Evolutionary conservation across 495 filamentous ascomycete genomes (phyloP).

Genomic region (Margaritispora aquatica): DNA sequence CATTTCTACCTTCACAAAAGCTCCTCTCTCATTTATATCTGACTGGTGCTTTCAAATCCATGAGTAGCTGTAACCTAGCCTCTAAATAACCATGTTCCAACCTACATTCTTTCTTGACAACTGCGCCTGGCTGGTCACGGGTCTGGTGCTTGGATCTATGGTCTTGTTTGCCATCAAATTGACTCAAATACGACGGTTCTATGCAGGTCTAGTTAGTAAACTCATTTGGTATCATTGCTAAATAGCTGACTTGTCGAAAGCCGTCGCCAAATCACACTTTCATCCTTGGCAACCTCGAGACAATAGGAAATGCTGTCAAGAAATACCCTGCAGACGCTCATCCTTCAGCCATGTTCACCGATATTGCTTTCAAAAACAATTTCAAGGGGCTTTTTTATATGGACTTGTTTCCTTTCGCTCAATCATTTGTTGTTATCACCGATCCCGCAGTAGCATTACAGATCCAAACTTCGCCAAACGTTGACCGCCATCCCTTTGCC

Average conservation of each 20-base stretch:
- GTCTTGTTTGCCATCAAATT: background rate
- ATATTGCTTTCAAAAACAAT: background rate
- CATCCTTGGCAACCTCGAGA: conserved; percentile 7
- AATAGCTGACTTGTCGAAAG: background rate
- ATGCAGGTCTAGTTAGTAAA: background rate
- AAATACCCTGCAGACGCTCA: conserved; percentile 7
- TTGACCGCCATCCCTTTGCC: conserved; percentile 20
- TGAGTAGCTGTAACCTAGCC: background rate
- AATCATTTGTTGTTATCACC: conserved; percentile 31
- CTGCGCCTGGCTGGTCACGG: background rate
- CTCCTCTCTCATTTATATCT: too few relatives aligned
- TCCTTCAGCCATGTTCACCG: conserved; percentile 3
- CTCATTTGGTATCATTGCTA: background rate
- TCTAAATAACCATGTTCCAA: background rate
- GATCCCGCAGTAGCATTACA: conserved; percentile 13
- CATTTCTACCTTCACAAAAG: too few relatives aligned
- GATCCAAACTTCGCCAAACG: conserved; percentile 30
- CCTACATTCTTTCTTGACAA: background rate
- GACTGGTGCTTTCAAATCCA: too few relatives aligned
- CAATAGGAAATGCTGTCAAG: background rate
- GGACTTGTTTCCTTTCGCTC: conserved; percentile 30
- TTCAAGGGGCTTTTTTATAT: conserved; percentile 20
- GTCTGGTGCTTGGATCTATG: background rate
- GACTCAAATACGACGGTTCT: background rate
- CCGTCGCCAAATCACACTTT: conserved; percentile 7